Evolutionary conservation across 2,329 filamentous ascomycete genomes (phyloP), one percentile per base, ranked within the genome.

Genomic region (Diplodia seriata): DNA sequence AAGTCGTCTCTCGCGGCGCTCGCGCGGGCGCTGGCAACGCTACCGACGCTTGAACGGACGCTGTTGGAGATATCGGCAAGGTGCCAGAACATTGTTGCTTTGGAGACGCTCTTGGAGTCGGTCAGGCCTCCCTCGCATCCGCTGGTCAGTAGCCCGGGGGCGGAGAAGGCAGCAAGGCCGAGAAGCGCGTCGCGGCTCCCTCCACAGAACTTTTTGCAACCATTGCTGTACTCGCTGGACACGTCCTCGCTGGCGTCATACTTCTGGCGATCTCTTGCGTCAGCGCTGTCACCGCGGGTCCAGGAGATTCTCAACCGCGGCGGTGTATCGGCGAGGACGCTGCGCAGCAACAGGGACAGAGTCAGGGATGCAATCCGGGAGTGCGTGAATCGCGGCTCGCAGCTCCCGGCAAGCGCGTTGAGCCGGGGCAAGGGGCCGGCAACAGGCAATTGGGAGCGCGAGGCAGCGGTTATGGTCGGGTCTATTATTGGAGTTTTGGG

Each of bases 381-480:
- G 66, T 95, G 93, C 71, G 95, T 99, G 1, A 81, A 94, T 69
- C 87, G 87, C 63, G 94, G 94, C 0, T 91, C 89, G 43, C 87
- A 89, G 76, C 76, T 90, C 62, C 91, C 92, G 1, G 85, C 84
- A 15, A 86, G 76, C 29, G 75, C 83, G 0, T 75, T 87, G 55
- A 77, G 71, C 69, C 82, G 76, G 56, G 77, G 78, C 40, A 79
- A 84, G 51, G 75, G 81, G n/a, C 80, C 81, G 14, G 81, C 81
- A 70, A 80, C 78, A 70, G 83, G 81, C 7, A 86, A 83, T 67
- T 97, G 93, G 92, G 94, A 97, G 74, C 86, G 94, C 49, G 95
- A 98, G 80, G 90, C 94, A 57, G 93, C 94, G 1, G 94, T 98
- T 57, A 97, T 98, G 94, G 91, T 97, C 51, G 90, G 91, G 64